Conservation (phyloP, 352 stramenopile genomes). For the Phytophthora sp. region DNA sequence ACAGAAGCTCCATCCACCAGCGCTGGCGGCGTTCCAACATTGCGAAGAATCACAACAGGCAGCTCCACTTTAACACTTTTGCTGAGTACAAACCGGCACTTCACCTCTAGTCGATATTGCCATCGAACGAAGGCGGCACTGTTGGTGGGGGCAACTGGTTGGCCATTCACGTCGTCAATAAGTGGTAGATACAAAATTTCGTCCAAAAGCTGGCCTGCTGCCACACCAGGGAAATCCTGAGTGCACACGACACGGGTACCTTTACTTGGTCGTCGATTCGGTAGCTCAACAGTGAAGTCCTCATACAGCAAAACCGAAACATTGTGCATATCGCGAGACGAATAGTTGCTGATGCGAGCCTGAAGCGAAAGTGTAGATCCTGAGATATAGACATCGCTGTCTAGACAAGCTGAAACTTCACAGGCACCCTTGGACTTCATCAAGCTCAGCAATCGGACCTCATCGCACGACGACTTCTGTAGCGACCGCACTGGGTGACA, state of each 20-base stretch:
- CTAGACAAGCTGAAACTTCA: constrained; percentile 29
- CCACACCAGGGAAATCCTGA: constrained; percentile 30
- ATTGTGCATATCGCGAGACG: constrained; percentile 36
- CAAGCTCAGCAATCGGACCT: constrained; percentile 30
- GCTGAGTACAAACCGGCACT: constrained; percentile 40
- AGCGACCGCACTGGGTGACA: constrained; percentile 31
- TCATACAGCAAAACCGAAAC: constrained; percentile 38
- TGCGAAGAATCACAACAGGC: constrained; percentile 34
- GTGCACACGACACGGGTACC: constrained; percentile 29
- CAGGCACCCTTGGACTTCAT: constrained; percentile 40
- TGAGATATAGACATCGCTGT: constrained; percentile 37
- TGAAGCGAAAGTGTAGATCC: constrained; percentile 35
- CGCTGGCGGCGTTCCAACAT: constrained; percentile 17
- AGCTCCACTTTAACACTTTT: constrained; percentile 45
- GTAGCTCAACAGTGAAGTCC: constrained; percentile 36
- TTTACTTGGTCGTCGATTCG: constrained; percentile 24
- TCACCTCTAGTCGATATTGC: constrained; percentile 40
- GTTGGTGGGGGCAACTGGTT: constrained; percentile 30
- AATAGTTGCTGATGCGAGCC: constrained; percentile 38
- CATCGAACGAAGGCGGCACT: constrained; percentile 36
- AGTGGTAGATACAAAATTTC: constrained; percentile 33
- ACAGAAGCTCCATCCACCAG: not conserved
- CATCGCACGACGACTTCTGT: constrained; percentile 26
- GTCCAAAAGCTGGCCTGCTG: constrained; percentile 31
- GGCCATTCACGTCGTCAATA: constrained; percentile 18